Evolutionary conservation across 2,329 filamentous ascomycete genomes (phyloP).

Genomic region (Aspergillus tamarii): DNA sequence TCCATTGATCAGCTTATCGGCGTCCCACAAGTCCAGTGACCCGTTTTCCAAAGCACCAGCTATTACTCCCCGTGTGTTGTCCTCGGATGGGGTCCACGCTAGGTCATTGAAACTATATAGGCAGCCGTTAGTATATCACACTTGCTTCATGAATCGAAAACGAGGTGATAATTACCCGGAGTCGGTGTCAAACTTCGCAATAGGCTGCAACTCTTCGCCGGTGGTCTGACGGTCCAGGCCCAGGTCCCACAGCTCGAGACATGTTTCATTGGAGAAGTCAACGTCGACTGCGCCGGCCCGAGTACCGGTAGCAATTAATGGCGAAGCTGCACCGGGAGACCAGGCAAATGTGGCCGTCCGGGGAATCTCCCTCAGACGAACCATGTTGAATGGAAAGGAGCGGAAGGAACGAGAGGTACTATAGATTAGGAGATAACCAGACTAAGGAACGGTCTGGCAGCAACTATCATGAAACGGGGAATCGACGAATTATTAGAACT

Average conservation of each 20-base stretch:
- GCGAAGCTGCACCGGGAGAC: conserved; percentile 78
- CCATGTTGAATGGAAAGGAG: conserved; percentile 64
- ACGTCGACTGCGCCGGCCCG: conserved; percentile 93
- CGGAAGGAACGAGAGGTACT: conserved; percentile 22
- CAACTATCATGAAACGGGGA: conserved; percentile 23
- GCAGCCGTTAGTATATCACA: conserved; percentile 25
- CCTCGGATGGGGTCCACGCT: conserved; percentile 84
- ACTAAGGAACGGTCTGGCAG: conserved; percentile 15
- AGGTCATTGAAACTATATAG: conserved; percentile 86
- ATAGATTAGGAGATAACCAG: conserved; percentile 27
- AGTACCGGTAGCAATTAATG: conserved; percentile 89
- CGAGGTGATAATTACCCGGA: conserved; percentile 67
- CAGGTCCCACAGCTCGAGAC: conserved; percentile 95
- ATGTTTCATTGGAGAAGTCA: conserved; percentile 96
- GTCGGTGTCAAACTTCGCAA: conserved; percentile 82
- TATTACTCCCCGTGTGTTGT: conserved; percentile 83
- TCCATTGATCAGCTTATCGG: conserved; percentile 64
- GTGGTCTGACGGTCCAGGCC: conserved; percentile 76
- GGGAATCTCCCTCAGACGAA: conserved; percentile 93
- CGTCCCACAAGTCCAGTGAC: conserved; percentile 91
- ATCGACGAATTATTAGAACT: conserved; percentile 17
- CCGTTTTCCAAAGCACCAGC: conserved; percentile 95
- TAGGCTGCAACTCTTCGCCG: conserved; percentile 80
- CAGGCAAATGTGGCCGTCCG: conserved; percentile 97
- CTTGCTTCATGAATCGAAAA: not conserved